Percentiles rank a stretch among this genome's conserved stretches.
Evolutionary conservation across 345 rosid species (phyloP).

Genomic region (Brassica juncea): DNA sequence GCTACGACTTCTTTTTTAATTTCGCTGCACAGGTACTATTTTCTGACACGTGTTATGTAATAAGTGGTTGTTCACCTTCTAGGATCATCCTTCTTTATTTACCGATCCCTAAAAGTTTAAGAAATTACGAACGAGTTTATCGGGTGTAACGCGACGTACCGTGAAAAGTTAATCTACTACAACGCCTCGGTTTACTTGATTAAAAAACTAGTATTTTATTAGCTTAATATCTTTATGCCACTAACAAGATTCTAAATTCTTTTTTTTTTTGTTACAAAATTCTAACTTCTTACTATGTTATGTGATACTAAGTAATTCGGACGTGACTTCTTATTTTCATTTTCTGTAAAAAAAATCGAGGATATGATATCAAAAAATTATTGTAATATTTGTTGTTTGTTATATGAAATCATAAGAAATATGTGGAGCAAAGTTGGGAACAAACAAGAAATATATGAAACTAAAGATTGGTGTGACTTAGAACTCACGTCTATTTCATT

Average conservation of each 20-base stretch:
- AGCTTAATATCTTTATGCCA: not conserved
- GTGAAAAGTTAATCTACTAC: constrained; percentile 24
- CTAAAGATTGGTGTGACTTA: constrained; percentile 33
- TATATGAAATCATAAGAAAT: constrained; percentile 9
- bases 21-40: constrained; percentile 31
- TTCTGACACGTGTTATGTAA: constrained; percentile 20
- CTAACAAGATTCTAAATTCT: not conserved
- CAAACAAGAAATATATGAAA: constrained; percentile 18
- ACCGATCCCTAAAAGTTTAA: constrained; percentile 22
- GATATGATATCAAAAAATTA: not conserved
- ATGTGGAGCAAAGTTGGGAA: not conserved
- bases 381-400: not conserved
- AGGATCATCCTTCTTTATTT: constrained; percentile 18
- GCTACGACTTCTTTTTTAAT: not conserved
- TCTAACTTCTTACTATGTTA: no score
- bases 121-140: not conserved
- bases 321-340: not conserved
- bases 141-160: constrained; percentile 39
- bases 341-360: no score
- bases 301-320: not conserved
- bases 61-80: constrained; percentile 13
- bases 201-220: not conserved
- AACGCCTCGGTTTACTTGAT: not conserved
- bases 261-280: no score
- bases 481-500: constrained; percentile 37